Conservation (phyloP, 441 rosid species). For the Dalechampia spathulata region DNA sequence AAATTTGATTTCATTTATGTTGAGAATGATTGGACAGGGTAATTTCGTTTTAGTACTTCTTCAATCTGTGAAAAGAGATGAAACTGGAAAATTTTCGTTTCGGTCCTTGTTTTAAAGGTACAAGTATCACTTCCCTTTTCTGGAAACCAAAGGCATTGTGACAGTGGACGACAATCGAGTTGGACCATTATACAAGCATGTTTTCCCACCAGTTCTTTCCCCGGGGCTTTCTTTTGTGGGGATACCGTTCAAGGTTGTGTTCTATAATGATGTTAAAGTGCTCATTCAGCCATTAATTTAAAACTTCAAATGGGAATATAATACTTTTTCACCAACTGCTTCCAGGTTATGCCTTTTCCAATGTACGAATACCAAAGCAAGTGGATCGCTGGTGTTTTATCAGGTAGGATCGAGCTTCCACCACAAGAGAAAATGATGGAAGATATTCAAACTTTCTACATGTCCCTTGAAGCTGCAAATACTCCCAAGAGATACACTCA, state of each 20-base stretch:
- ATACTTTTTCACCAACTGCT: not conserved
- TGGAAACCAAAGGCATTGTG: slow-evolving; percentile 48
- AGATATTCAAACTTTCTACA: slow-evolving; percentile 41
- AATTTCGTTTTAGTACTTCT: too few species aligned
- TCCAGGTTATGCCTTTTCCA: slow-evolving; percentile 43
- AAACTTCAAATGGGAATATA: not conserved
- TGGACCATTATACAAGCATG: slow-evolving; percentile 64
- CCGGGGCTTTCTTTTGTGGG: slow-evolving; percentile 77
- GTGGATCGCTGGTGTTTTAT: slow-evolving; percentile 65
- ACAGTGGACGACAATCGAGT: slow-evolving; percentile 63
- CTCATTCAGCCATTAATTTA: not conserved
- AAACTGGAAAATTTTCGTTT: not conserved
- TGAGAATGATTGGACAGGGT: too few species aligned
- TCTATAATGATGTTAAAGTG: slow-evolving; percentile 1
- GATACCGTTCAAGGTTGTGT: slow-evolving; percentile 56
- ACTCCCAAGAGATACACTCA: slow-evolving; percentile 60
- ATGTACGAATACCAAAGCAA: slow-evolving; percentile 60
- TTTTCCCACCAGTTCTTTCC: slow-evolving; percentile 61
- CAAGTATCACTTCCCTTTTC: slow-evolving; percentile 64
- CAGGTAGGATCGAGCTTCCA: slow-evolving; percentile 51
- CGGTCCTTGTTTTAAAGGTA: slow-evolving; percentile 30
- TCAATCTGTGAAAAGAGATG: too few species aligned
- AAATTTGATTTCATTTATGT: slow-evolving; percentile 14
- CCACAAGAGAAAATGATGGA: slow-evolving; percentile 52
- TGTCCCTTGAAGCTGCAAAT: slow-evolving; percentile 35